Evolutionary conservation across 2,329 filamentous ascomycete genomes (phyloP).

Genomic region (Exophiala sideris): DNA sequence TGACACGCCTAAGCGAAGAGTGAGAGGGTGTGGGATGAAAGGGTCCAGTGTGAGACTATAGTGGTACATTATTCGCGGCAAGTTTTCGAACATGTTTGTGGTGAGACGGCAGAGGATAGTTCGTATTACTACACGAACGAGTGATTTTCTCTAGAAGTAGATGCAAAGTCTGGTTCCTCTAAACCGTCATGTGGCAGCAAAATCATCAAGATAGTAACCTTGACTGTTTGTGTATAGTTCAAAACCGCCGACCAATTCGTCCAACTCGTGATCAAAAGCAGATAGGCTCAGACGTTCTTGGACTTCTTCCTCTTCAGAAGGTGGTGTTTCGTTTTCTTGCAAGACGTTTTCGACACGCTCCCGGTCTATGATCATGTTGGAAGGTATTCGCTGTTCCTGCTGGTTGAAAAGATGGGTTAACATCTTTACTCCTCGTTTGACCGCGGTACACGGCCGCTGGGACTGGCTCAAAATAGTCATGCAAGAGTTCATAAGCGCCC

Average conservation of each 20-base stretch:
- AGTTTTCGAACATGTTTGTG: neutral
- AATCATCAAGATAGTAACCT: neutral
- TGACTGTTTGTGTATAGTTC: slow-evolving; percentile 1
- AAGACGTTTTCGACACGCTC: neutral
- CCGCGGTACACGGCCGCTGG: neutral
- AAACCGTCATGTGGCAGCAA: neutral
- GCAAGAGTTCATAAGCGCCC: neutral
- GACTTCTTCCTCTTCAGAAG: neutral
- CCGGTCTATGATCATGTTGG: slow-evolving; percentile 1
- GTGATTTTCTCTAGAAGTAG: neutral
- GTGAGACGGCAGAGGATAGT: neutral
- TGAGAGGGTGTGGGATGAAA: neutral
- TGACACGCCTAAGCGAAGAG: neutral
- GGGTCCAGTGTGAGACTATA: neutral
- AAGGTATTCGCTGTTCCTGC: neutral
- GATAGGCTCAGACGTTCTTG: neutral
- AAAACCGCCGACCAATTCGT: slow-evolving; percentile 2
- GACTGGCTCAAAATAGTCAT: neutral
- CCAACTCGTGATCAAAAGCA: neutral
- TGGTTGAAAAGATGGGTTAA: slow-evolving; percentile 1
- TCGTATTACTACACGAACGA: neutral
- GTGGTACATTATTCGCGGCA: neutral
- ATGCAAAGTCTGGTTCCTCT: neutral
- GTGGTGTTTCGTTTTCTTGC: slow-evolving; percentile 1
- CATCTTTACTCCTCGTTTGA: neutral